Evolutionary conservation across 305 asterid species (phyloP), one percentile per base, ranked within the genome.

Genomic region (Coffea humblotiana): DNA sequence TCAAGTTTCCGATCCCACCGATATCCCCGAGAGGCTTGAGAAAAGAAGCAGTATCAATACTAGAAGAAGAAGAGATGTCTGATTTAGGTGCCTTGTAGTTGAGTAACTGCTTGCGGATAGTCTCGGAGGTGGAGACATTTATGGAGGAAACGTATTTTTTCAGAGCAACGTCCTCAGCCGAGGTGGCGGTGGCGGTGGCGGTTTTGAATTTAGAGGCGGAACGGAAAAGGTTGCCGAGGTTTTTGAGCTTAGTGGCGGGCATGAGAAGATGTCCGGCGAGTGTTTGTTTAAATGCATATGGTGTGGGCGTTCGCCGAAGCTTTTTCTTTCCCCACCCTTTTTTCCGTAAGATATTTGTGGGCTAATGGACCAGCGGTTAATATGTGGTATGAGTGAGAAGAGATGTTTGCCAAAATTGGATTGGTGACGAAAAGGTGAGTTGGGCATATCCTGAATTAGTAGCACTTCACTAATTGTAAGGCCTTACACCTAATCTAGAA

Each of bases 221-320:
- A 64, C 92, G 90, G 83, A 83, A 58, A 76, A 86, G 87, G 76
- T 91, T 70, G 68, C 71, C 64, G 79, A 90, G 90, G 90, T 85
- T 86, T 87, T 84, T 84, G 82, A 88, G 73, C 80, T 83, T 86
- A 58, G 93, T 65, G 60, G 84, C 74, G 45, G 88, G 89, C 92
- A 90, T 89, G 77, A 56, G 45, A 45, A 43, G 32, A 6, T 43
- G 78, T 2, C 56, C 5, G 71, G 13, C 40, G 10, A 10, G 8
- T 60, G 79, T 76, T 76, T 63, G 79, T 63, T 45, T 43, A 76
- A 76, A 76, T 76, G 79, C 72, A 16, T 5, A 47, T 4, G 15
- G 27, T 4, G 8, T 8, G 66, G 9, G 66, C 2, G 27, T 2
- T 11, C 11, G 64, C 21, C 14, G 21, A 52, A 52, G 60, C 21